Conservation (phyloP, 2,329 filamentous ascomycete genomes). For the Escovopsis sp. region DNA sequence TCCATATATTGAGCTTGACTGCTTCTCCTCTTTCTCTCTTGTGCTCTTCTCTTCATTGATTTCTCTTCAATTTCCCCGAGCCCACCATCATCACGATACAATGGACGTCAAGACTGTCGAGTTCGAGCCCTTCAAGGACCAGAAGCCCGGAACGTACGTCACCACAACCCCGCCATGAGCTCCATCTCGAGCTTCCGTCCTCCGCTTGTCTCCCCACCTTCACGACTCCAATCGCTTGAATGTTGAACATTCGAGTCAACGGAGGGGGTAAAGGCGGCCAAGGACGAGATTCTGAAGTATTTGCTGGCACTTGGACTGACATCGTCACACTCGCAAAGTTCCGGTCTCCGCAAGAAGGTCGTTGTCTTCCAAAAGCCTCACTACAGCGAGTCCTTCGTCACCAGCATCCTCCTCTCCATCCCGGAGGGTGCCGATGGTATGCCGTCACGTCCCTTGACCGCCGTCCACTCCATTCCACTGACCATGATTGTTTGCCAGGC, state of each 20-base stretch:
- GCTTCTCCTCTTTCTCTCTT: no score
- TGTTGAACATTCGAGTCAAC: no score
- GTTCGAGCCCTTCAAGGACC: slow-evolving; percentile 78
- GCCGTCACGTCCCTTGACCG: slow-evolving; percentile 7
- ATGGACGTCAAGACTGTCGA: slow-evolving; percentile 69
- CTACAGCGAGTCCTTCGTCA: slow-evolving; percentile 92
- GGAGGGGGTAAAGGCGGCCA: background rate
- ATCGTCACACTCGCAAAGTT: slow-evolving; percentile 38
- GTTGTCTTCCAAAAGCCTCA: slow-evolving; percentile 89
- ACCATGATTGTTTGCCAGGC: slow-evolving; percentile 19
- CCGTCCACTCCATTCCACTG: slow-evolving; percentile 1
- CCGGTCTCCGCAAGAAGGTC: slow-evolving; percentile 97
- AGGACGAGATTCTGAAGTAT: no score
- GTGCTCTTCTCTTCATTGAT: no score
- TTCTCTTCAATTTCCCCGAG: no score
- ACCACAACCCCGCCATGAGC: slow-evolving; percentile 11
- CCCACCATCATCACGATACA: slow-evolving; percentile 15
- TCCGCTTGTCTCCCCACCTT: background rate
- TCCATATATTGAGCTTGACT: no score
- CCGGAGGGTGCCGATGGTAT: slow-evolving; percentile 76
- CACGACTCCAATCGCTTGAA: no score
- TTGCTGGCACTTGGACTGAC: no score
- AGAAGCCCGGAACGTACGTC: slow-evolving; percentile 98
- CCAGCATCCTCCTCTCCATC: slow-evolving; percentile 89
- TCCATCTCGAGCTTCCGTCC: background rate